These are phyloP conservation scores for Penium margaritaceum DNA, from an alignment of 139 green algal genomes.

Conservation along the genomic window DNA sequence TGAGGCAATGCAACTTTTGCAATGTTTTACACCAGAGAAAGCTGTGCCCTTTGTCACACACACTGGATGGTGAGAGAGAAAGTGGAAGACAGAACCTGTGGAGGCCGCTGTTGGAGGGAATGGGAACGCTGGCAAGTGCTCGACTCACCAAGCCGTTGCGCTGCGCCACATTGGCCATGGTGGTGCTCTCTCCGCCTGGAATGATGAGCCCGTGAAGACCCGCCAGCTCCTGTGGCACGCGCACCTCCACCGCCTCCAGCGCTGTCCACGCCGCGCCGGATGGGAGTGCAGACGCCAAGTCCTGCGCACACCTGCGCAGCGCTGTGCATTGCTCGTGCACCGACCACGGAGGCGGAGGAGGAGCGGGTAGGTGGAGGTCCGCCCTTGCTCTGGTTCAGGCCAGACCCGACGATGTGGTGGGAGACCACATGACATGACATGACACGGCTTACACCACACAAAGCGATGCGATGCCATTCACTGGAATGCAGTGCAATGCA, in stretches of 20 bases:
- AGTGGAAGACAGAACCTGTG: background rate
- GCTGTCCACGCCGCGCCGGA: background rate
- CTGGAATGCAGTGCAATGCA: background rate
- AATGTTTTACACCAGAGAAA: too few relatives aligned
- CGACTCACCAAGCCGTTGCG: conserved; percentile 26
- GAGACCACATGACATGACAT: too few relatives aligned
- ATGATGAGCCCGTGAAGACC: conserved; percentile 37
- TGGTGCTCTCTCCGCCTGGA: conserved; percentile 48
- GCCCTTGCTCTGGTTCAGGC: background rate
- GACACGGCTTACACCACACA: background rate
- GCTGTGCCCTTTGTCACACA: background rate
- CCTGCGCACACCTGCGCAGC: background rate
- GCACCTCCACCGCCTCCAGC: conserved; percentile 38
- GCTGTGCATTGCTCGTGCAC: background rate
- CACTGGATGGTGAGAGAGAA: background rate
- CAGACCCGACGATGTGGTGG: too few relatives aligned
- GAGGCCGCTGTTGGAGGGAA: background rate
- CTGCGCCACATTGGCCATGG: conserved; percentile 44
- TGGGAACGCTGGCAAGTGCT: too few relatives aligned
- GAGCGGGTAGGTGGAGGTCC: background rate
- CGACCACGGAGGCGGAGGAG: background rate
- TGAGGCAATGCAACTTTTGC: too few relatives aligned
- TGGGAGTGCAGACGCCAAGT: too few relatives aligned
- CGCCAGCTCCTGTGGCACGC: conserved; percentile 29
- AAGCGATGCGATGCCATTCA: background rate